Evolutionary conservation across 257 asterid species (phyloP).

Genomic region (Marsdenia floribunda): DNA sequence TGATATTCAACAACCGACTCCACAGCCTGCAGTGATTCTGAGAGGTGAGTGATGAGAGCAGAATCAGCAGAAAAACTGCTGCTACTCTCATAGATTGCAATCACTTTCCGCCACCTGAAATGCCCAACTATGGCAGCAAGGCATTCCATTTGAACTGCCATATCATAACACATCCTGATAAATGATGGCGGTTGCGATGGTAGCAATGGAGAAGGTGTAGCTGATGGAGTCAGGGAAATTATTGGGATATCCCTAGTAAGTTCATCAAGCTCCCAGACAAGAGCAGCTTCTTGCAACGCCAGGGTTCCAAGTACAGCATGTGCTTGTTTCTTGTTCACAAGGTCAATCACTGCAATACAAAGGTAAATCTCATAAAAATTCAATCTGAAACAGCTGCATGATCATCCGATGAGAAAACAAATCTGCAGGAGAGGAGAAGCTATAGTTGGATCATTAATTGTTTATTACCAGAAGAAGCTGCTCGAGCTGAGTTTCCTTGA

Average conservation of each 20-base stretch:
- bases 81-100: conserved; percentile 34
- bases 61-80: conserved; percentile 26
- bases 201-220: conserved; percentile 23
- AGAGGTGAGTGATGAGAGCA: conserved; percentile 30
- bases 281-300: conserved; percentile 42
- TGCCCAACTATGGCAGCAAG: conserved; percentile 41
- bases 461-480: conserved; percentile 43
- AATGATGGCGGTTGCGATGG: conserved; percentile 13
- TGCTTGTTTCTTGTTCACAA: conserved; percentile 27
- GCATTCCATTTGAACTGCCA: conserved; percentile 33
- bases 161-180: conserved; percentile 25
- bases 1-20: conserved; percentile 29
- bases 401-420: too few relatives aligned
- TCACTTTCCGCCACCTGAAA: conserved; percentile 50
- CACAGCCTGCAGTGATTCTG: conserved; percentile 33
- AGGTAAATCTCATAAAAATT: neutral
- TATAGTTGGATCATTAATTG: too few relatives aligned
- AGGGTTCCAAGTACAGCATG: conserved; percentile 42
- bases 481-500: conserved; percentile 26
- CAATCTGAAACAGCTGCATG: neutral
- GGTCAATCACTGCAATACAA: conserved; percentile 33
- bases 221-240: conserved; percentile 26
- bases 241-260: conserved; percentile 24
- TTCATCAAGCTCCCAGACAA: conserved; percentile 28
- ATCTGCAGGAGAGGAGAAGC: too few relatives aligned